These are phyloP conservation scores for Backusella westeae DNA, from an alignment of 192 early-diverging fungal genomes.

Conservation along the genomic window DNA sequence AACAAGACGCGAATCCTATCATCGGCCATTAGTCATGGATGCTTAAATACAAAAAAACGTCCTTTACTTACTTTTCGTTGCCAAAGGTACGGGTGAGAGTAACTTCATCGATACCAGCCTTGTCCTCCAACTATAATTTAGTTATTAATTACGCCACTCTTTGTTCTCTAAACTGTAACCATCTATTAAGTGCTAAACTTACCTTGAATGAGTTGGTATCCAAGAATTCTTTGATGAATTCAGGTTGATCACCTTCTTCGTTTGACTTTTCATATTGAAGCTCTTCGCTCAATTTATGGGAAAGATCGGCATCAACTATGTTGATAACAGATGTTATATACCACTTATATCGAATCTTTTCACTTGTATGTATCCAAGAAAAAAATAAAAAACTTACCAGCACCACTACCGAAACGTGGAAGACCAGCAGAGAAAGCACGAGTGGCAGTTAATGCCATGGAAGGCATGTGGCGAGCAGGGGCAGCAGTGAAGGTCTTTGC, in stretches of 20 bases:
- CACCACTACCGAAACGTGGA: conserved; percentile 9
- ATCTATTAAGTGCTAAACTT: neutral
- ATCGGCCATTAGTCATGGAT: neutral
- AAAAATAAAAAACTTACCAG: conserved; percentile 1
- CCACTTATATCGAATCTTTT: neutral
- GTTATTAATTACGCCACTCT: neutral
- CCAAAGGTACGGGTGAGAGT: conserved; percentile 81
- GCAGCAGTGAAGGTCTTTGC: neutral
- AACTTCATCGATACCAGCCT: conserved; percentile 76
- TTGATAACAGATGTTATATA: neutral
- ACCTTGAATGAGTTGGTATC: conserved; percentile 60
- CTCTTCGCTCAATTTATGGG: conserved; percentile 72
- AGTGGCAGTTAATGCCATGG: conserved; percentile 5
- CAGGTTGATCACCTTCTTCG: conserved; percentile 52
- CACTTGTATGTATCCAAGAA: neutral
- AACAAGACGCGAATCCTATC: conserved; percentile 83
- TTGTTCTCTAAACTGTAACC: neutral
- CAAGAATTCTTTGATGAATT: conserved; percentile 75
- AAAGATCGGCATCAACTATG: conserved; percentile 66
- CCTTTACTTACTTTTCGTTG: conserved; percentile 73
- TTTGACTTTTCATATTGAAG: conserved; percentile 71
- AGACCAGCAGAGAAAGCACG: conserved; percentile 20
- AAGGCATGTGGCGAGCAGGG: neutral
- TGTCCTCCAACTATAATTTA: conserved; percentile 68
- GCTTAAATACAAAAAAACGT: neutral